Evolutionary conservation across 2,329 filamentous ascomycete genomes (phyloP).

Genomic region (Fusarium veterinarium): DNA sequence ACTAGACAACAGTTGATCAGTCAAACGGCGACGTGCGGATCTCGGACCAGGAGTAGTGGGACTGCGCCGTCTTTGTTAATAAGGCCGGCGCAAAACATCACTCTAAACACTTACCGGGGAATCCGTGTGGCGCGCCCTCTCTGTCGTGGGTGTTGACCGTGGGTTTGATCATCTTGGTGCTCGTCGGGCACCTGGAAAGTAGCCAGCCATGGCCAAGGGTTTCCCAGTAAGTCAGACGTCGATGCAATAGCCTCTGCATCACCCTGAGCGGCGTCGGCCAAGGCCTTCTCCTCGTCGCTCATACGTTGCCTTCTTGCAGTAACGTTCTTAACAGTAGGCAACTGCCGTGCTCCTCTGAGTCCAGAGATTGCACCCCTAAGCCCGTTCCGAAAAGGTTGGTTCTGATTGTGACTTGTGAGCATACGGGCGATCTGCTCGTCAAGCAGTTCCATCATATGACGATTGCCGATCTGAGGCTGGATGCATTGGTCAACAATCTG

Average conservation of each 20-base stretch:
- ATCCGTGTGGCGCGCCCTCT: slow-evolving; percentile 20
- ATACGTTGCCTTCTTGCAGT: not conserved
- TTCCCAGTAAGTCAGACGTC: not conserved
- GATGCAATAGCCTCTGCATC: not conserved
- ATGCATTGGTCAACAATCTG: not conserved
- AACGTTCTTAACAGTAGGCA: slow-evolving; percentile 17
- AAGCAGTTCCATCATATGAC: slow-evolving; percentile 44
- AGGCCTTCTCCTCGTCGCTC: not conserved
- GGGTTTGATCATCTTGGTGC: not conserved
- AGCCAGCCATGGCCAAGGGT: slow-evolving; percentile 21
- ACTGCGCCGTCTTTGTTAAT: slow-evolving; percentile 12
- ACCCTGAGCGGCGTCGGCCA: not conserved
- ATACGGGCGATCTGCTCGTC: slow-evolving; percentile 44
- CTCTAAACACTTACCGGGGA: slow-evolving; percentile 2
- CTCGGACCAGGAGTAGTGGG: slow-evolving; percentile 5
- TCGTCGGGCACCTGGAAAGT: not conserved
- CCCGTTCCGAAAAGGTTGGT: not conserved
- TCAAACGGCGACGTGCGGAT: slow-evolving; percentile 13
- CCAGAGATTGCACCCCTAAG: not conserved
- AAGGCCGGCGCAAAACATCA: not conserved
- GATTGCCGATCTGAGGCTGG: slow-evolving; percentile 3
- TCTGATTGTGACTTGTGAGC: slow-evolving; percentile 2
- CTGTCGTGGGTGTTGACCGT: not conserved
- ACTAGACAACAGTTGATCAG: slow-evolving; percentile 6
- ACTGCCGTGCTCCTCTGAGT: not conserved